These are phyloP conservation scores for Erythrobasidium hasegawianum DNA, from an alignment of 1,284 basidiomycete species.

Conservation along the genomic window DNA sequence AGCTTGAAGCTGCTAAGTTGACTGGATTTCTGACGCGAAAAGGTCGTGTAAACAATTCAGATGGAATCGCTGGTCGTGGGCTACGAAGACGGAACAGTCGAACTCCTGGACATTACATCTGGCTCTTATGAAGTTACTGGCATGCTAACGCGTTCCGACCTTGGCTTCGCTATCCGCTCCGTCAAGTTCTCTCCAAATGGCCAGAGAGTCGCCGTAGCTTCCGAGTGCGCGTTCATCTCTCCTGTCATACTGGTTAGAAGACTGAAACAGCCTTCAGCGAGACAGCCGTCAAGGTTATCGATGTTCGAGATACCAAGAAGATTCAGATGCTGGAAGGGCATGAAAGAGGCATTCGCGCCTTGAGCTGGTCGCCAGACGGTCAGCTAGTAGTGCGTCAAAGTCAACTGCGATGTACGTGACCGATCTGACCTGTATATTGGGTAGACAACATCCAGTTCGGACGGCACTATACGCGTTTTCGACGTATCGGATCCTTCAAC, in stretches of 20 bases:
- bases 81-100: conserved; percentile 43
- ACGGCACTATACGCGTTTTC: conserved; percentile 84
- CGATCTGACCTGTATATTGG: not conserved
- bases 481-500: conserved; percentile 59
- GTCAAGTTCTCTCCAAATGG: conserved; percentile 75
- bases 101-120: conserved; percentile 22
- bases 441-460: conserved; percentile 72
- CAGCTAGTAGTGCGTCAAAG: conserved; percentile 62
- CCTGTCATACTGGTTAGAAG: conserved; percentile 28
- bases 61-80: conserved; percentile 65
- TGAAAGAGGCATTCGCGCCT: conserved; percentile 66
- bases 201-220: conserved; percentile 70
- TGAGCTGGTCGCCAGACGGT: conserved; percentile 64
- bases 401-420: not conserved
- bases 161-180: conserved; percentile 69
- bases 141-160: conserved; percentile 48
- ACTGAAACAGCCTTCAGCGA: conserved; percentile 59
- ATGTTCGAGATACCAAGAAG: conserved; percentile 68
- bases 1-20: conserved; percentile 54
- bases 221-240: conserved; percentile 63
- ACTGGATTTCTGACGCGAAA: conserved; percentile 53
- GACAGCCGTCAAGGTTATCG: conserved; percentile 71
- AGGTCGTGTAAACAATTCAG: conserved; percentile 60
- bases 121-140: conserved; percentile 45
- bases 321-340: conserved; percentile 68